Percentiles rank a stretch among this genome's conserved stretches.
Conservation (phyloP, 345 rosid genomes). For the Sisymbrium irio region DNA sequence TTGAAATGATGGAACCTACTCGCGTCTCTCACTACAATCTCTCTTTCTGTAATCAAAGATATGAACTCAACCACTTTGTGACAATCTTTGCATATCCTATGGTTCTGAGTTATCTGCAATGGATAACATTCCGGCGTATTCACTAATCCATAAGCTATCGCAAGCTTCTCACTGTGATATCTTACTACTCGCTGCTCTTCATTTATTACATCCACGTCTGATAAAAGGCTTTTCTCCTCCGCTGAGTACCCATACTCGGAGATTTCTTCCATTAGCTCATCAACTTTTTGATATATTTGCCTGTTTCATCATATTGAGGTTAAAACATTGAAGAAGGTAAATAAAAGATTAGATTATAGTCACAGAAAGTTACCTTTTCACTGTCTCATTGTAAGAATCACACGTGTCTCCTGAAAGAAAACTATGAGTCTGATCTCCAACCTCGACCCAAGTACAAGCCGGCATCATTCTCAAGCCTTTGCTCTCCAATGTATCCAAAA, state of each 20-base stretch:
- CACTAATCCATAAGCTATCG: constrained; percentile 74
- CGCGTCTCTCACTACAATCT: constrained; percentile 73
- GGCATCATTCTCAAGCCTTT: constrained; percentile 75
- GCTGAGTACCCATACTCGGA: constrained; percentile 50
- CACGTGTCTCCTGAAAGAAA: constrained; percentile 64
- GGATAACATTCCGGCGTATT: constrained; percentile 51
- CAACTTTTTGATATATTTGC: constrained; percentile 63
- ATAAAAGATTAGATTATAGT: background rate
- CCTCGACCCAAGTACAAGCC: constrained; percentile 79
- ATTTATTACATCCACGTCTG: constrained; percentile 69
- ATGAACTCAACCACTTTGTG: constrained; percentile 71
- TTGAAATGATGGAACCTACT: constrained; percentile 80
- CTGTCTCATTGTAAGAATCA: constrained; percentile 39
- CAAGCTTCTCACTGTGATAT: constrained; percentile 83
- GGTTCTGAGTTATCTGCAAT: constrained; percentile 78
- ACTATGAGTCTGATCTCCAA: constrained; percentile 47
- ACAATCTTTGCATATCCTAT: constrained; percentile 74
- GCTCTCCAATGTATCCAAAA: constrained; percentile 59
- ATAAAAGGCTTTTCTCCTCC: constrained; percentile 48
- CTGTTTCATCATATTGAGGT: constrained; percentile 28
- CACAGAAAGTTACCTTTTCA: constrained; percentile 16
- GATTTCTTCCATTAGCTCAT: constrained; percentile 57
- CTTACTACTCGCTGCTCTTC: constrained; percentile 37
- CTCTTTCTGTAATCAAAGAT: constrained; percentile 49
- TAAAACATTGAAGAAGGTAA: background rate